Evolutionary conservation across 108 stramenopile species (phyloP), one percentile per base, ranked within the genome.

Genomic region (Skeletonema menzelii): DNA sequence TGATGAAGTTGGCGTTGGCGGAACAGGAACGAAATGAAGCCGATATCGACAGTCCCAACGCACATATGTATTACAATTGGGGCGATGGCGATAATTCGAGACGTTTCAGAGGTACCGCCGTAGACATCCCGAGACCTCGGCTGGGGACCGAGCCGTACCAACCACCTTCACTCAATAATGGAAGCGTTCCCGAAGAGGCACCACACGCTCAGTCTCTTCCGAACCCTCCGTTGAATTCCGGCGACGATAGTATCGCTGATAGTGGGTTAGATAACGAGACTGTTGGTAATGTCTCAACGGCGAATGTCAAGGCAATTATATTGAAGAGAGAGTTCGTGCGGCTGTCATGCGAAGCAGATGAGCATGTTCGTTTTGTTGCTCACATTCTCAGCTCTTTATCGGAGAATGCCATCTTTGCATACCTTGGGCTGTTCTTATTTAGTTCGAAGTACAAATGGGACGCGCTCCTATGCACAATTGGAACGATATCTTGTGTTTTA

Each of bases 351-450:
- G 69, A 79, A 49, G 86, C 91, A 5, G 77, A 85, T n/a, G 68
- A 85, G 13, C 89, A 93, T 62, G 90, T 95, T 13, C 85, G 92
- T 1, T 95, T 93, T 74, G 91, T 93, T 37, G 89, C 92, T 20
- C 85, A 93, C 40, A 77, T 92, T 22, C 80, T 91, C 26, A 81
- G 91, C 24, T 65, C 75, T 14, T 63, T 92, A 37, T 85, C 89
- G 56, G 95, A 95, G 40, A 95, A 87, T 42, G 87, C 90, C 15
- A 93, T 95, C 32, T 95, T 95, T 75, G 92, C 89, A 11, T 95
- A 95, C 65, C 88, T 95, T 26, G 95, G 95, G 5, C 75, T 92
- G 8, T 95, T 95, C 64, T 70, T 95, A 24, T 95, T 93, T 73
- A 88, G 83, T 67, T 85, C 82, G 42, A 84, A 82, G 27, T 89